Conservation (phyloP, 495 filamentous ascomycete genomes). For the Tuber brumale region DNA sequence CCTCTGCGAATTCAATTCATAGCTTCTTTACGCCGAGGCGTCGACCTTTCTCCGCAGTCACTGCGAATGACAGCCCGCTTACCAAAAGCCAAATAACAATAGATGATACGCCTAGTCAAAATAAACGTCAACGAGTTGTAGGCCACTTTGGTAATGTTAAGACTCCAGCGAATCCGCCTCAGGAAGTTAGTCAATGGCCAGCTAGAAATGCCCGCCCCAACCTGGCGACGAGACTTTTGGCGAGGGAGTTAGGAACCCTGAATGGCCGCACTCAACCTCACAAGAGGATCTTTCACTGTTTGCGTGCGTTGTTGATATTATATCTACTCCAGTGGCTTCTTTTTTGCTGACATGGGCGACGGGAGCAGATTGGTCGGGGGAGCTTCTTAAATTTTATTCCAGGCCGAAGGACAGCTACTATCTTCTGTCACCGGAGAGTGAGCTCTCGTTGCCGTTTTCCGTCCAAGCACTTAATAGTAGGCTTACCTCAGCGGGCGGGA, state of each 20-base stretch:
- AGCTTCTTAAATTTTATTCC: slow-evolving; percentile 37
- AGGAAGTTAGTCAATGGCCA: neutral
- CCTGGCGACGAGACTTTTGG: neutral
- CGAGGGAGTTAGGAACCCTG: neutral
- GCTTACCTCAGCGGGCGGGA: neutral
- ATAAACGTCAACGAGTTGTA: neutral
- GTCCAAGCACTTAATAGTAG: slow-evolving; percentile 33
- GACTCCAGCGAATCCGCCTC: neutral
- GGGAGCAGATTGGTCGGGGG: slow-evolving; percentile 35
- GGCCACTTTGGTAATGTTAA: neutral
- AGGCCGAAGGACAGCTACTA: slow-evolving; percentile 34
- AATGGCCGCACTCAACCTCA: neutral
- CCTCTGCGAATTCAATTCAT: slow-evolving; percentile 32
- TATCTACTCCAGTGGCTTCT: neutral
- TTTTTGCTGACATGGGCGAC: slow-evolving; percentile 10
- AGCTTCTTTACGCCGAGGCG: slow-evolving; percentile 41
- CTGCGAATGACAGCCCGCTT: slow-evolving; percentile 13
- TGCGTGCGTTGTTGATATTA: neutral
- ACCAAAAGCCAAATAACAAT: neutral
- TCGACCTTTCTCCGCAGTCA: slow-evolving; percentile 21
- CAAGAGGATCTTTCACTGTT: neutral
- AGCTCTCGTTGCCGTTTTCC: slow-evolving; percentile 30
- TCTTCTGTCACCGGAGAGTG: slow-evolving; percentile 19
- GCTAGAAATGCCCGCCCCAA: neutral
- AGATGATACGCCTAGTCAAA: neutral